Base-by-base conservation (phyloP, 2,329 filamentous ascomycete genomes). In the Talaromyces sp. region DNA sequence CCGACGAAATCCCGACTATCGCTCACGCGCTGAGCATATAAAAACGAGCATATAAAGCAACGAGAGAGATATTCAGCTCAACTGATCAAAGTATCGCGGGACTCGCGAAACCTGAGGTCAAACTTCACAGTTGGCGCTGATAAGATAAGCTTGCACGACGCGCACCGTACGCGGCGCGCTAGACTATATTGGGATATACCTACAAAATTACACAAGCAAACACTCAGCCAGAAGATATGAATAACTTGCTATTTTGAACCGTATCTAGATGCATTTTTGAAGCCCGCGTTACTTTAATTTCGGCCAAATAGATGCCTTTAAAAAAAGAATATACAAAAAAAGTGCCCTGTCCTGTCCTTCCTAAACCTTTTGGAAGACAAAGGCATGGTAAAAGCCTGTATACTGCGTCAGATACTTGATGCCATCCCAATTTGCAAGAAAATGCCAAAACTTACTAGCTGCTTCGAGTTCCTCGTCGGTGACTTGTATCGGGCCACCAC, bases 381-480 rank as follows among this genome's bases (percentile, higher is more conserved):
- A 98, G 1, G 91, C 93, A 69, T 96, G 85, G 72, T 98, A 98
- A 72, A 98, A 96, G 69, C 81, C 81, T 71, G 32, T 11, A 30
- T 30, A 30, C 22, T 25, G 10, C 17, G 17, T 55, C 6, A 36
- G 27, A 55, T 32, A 11, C 27, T 15, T 25, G 19, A 33, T 3
- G n/a, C 15, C n/a, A 47, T 2, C 8, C 1, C 10, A 4, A 3
- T 11, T 0, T 25, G 9, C 39, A 19, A 32, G 11, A 25, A 32
- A 27, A 30, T n/a, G 9, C 7, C 19, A 32, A 53, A 47, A 75
- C 78, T 74, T 69, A 80, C 85, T 87, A 11, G 89, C 91, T 52
- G 95, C 95, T 75, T 98, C 93, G 84, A 96, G 89, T 80, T 99
- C 95, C 72, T 96, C 90, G 13, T 89, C 83, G 1, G 85, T 89